phyloP scores from a whole-genome alignment of 345 rosid genomes.

The Salix purpurea region DNA sequence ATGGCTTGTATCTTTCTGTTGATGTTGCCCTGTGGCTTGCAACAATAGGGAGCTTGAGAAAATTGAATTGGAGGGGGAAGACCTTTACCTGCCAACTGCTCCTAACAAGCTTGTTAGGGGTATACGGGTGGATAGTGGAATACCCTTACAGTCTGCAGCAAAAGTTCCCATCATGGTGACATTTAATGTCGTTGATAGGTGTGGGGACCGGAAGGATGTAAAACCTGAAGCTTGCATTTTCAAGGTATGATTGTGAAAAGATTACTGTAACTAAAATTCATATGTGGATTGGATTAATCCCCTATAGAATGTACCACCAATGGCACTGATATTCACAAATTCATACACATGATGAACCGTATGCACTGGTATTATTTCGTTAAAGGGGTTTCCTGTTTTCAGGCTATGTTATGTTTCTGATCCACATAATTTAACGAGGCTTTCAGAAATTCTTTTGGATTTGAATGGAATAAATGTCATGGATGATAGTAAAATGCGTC shows the following conservation, averaged over 20 bases:
- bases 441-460: not conserved
- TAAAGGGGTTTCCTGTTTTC: not conserved
- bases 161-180: constrained; percentile 96
- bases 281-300: not conserved
- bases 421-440: not conserved
- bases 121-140: constrained; percentile 87
- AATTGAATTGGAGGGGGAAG: constrained; percentile 80
- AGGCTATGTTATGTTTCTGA: not conserved
- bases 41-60: constrained; percentile 79
- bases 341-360: not conserved
- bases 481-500: not conserved
- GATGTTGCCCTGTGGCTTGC: constrained; percentile 15
- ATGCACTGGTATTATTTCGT: not conserved
- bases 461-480: not conserved
- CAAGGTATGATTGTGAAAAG: constrained; percentile 50
- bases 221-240: constrained; percentile 96
- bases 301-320: not conserved
- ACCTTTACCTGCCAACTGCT: constrained; percentile 94
- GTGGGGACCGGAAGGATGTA: constrained; percentile 55
- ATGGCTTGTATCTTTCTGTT: constrained; percentile 10
- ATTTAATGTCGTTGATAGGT: constrained; percentile 84
- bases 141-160: constrained; percentile 97
- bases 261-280: not conserved
- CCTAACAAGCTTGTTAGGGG: constrained; percentile 87
- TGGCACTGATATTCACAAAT: not conserved